Base-by-base conservation (phyloP, 164 flowering plant species). In the Euptelea pleiosperma region DNA sequence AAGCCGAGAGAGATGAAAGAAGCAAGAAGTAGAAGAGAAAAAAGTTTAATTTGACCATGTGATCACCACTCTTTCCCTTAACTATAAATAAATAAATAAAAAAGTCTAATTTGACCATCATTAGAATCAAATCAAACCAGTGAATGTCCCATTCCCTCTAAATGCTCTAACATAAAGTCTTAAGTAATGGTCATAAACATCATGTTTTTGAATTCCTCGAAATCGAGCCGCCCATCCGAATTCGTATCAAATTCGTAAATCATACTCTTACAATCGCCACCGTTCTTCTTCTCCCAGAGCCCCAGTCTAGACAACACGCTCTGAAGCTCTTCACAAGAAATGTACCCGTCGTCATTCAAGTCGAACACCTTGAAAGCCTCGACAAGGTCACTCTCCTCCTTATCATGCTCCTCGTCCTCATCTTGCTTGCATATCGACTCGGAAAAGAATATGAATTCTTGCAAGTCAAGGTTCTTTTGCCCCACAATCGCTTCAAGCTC, bases 311-410 rank as follows among this genome's bases (percentile, higher is more conserved):
- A 22, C 53, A 87, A 58, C 52, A 81, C 85, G 19, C 50, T 68
- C 44, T 72, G 55, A 26, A 87, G 72, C 78, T 87, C 94, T n/a
- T 77, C 78, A 31, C 75, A 39, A 0, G 94, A 71, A 12, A 87
- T 82, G 74, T 75, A 75, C 9, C 94, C 94, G 49, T 87, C 91
- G 0, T 77, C 74, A 56, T 87, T 73, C 59, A 66, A n/a, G 56
- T 87, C 94, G 44, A 82, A 87, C 58, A 87, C 94, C 58, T 73
- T 74, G 34, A 87, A 87, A 0, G 94, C 83, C 75, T 53, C 63
- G 31, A 57, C 1, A 8, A 61, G 57, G 9, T 61, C 65, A 3
- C 28, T 15, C 19, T 64, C 72, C 18, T 30, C 62, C 8, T 52
- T 68, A 0, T 44, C 54, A 2, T 33, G 56, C 4, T 36, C 21